These are phyloP conservation scores for Dipodascus geniculatus DNA, from an alignment of 805 yeast genomes.

Conservation along the genomic window DNA sequence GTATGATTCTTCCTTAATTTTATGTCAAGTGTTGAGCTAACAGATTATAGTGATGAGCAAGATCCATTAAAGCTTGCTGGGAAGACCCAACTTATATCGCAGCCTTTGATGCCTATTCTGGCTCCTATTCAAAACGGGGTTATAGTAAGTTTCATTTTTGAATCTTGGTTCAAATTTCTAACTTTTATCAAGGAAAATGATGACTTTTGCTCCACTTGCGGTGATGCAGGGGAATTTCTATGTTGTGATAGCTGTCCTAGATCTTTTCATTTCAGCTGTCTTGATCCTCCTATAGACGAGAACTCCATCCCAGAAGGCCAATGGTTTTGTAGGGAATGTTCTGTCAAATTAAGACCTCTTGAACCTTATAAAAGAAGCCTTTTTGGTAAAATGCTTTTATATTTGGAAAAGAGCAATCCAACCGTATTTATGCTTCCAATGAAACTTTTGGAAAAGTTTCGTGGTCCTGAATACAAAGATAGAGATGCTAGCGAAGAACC, in stretches of 20 bases:
- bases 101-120: background rate
- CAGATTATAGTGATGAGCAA: background rate
- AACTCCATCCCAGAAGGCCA: constrained; percentile 68
- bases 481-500: background rate
- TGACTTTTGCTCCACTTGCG: constrained; percentile 86
- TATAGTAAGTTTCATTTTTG: too few species aligned
- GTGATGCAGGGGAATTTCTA: constrained; percentile 75
- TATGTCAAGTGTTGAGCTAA: background rate
- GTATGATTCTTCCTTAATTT: background rate
- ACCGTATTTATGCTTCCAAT: constrained; percentile 56
- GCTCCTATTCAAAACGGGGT: background rate
- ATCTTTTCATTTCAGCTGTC: constrained; percentile 84
- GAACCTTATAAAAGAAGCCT: constrained; percentile 27
- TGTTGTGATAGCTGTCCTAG: constrained; percentile 92
- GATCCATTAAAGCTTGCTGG: too few species aligned
- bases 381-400: constrained; percentile 48
- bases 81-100: background rate
- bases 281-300: constrained; percentile 81
- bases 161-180: background rate
- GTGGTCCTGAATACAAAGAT: constrained; percentile 32
- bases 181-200: constrained; percentile 40
- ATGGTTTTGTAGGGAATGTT: constrained; percentile 82
- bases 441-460: constrained; percentile 55
- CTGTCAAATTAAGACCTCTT: constrained; percentile 28
- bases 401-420: constrained; percentile 49